phyloP scores from a whole-genome alignment of 495 filamentous ascomycete genomes.

The Hyphodiscus hymeniophilus region DNA sequence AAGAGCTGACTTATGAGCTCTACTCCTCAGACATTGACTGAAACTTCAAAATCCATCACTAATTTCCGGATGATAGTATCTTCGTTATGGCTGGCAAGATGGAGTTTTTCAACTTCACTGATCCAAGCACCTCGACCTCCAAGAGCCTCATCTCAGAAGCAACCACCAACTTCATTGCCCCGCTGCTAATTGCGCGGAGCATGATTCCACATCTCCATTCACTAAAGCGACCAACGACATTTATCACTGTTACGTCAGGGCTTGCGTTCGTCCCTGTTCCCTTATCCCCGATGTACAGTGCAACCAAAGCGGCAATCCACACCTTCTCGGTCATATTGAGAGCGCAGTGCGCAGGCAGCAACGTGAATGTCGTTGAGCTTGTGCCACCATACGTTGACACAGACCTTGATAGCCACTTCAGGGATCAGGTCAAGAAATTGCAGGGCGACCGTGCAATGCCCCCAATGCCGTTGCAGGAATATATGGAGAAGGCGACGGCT shows the following conservation, averaged over 20 bases:
- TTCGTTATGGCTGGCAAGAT: constrained; percentile 29
- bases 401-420: constrained; percentile 23
- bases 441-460: constrained; percentile 22
- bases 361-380: constrained; percentile 28
- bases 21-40: too few species aligned
- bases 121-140: constrained; percentile 16
- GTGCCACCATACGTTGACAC: constrained; percentile 33
- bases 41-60: too few species aligned
- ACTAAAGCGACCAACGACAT: constrained; percentile 9
- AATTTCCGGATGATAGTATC: too few species aligned
- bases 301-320: constrained; percentile 30
- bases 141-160: constrained; percentile 13
- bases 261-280: constrained; percentile 26
- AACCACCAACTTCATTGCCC: constrained; percentile 26
- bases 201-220: constrained; percentile 27
- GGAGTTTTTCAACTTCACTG: constrained; percentile 18
- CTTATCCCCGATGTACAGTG: constrained; percentile 29
- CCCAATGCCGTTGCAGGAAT: constrained; percentile 25
- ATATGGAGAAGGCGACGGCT: constrained; percentile 13
- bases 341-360: constrained; percentile 40
- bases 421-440: constrained; percentile 16
- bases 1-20: too few species aligned
- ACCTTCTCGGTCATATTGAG: constrained; percentile 22
- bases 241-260: constrained; percentile 25
- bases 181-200: constrained; percentile 22